Evolutionary conservation across 495 filamentous ascomycete species (phyloP), one percentile per base, ranked within the genome.

Genomic region (Annulohypoxylon moriforme): DNA sequence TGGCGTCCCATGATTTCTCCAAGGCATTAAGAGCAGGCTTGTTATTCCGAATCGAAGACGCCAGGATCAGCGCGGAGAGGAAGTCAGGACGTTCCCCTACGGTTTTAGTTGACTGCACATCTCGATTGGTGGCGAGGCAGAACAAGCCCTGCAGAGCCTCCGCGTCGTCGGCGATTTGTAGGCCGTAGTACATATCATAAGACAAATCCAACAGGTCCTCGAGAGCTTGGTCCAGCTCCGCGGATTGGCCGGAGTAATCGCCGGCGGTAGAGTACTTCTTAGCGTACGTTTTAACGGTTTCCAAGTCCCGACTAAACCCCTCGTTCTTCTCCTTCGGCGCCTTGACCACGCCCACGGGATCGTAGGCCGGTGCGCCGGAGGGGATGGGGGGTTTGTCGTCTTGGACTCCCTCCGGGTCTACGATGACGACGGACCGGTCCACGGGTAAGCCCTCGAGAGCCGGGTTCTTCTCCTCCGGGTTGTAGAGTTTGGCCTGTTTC

Each of bases 141-240:
- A 86, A 74, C 3, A 88, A 79, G 10, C 77, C 73, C 42, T 78
- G 80, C 9, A 86, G 62, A 4, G 82, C 81, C n/a, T 78, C 78
- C 4, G 75, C 62, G 64, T 89, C 84, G 50, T 85, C 81, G 18
- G 85, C 77, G 49, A 92, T 83, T 68, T 88, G 86, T 6, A 89
- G 78, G n/a, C 90, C 90, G 80, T 89, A 92, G 80, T 91, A 90
- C 69, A 90, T 85, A 71, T 89, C 89, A 74, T 92, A 89, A 4
- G 85, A 82, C 29, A 91, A 78, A 7, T 90, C 88, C 49, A 84
- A 81, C 10, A 92, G 82, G 46, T 81, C 77, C 20, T 84, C 76
- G 11, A 92, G 81, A 6, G 84, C 80, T 6, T 65, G 60, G 44
- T 82, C 79, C 3, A 83, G 70, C 27, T 76, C 77, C 0, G 27